These are phyloP conservation scores for Gaertneriomyces sp. DNA, from an alignment of 192 early-diverging fungal genomes.

Conservation along the genomic window DNA sequence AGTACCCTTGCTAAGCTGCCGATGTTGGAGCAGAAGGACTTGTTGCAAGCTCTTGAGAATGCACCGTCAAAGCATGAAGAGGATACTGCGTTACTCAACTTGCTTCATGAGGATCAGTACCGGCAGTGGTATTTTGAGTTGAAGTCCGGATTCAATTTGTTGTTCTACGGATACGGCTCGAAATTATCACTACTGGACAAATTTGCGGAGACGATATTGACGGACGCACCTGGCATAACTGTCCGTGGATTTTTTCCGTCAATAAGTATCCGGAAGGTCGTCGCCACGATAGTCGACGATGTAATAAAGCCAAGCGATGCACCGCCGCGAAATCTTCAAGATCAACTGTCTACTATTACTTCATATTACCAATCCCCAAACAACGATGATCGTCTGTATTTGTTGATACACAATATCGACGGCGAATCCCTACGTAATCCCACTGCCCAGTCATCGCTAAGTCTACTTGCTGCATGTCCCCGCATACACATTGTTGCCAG, in stretches of 20 bases:
- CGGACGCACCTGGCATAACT: conserved; percentile 59
- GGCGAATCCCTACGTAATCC: conserved; percentile 69
- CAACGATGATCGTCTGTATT: conserved; percentile 57
- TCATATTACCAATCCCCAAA: conserved; percentile 57
- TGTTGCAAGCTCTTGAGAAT: conserved; percentile 25
- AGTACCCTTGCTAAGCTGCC: conserved; percentile 82
- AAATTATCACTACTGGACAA: conserved; percentile 76
- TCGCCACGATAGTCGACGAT: conserved; percentile 56
- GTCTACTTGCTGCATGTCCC: conserved; percentile 61
- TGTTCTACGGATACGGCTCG: conserved; percentile 92
- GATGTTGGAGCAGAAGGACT: conserved; percentile 67
- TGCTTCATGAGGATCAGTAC: conserved; percentile 45
- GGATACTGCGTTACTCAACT: conserved; percentile 33
- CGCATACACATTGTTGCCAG: conserved; percentile 77
- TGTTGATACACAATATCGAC: conserved; percentile 90
- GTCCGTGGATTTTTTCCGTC: conserved; percentile 86
- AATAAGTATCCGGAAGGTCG: conserved; percentile 65
- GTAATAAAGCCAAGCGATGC: conserved; percentile 37
- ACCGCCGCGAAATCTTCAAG: conserved; percentile 52
- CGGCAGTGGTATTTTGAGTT: conserved; percentile 89
- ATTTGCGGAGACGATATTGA: conserved; percentile 58
- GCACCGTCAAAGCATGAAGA: conserved; percentile 23
- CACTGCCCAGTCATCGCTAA: conserved; percentile 62
- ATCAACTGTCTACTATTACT: conserved; percentile 64
- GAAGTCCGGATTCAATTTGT: conserved; percentile 74